These are phyloP conservation scores for Sungouiozyma ichnusensis DNA, from an alignment of 805 yeast species.

Conservation along the genomic window DNA sequence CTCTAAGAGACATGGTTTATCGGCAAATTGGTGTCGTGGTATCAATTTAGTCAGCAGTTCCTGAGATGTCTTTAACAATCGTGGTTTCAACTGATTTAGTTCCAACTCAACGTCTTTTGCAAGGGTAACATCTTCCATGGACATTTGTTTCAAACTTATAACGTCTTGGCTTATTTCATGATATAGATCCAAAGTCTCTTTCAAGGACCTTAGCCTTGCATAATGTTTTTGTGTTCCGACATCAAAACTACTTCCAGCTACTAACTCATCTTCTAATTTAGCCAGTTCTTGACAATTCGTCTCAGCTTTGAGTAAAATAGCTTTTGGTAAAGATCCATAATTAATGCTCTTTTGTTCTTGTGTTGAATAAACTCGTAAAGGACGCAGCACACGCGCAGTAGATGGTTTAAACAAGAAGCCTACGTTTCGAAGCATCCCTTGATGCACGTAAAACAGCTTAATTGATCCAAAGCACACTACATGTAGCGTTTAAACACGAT, in stretches of 20 bases:
- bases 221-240: constrained; percentile 39
- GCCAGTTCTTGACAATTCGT: constrained; percentile 32
- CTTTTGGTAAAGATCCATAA: constrained; percentile 35
- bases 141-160: constrained; percentile 27
- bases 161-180: constrained; percentile 23
- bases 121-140: constrained; percentile 26
- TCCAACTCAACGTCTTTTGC: constrained; percentile 56
- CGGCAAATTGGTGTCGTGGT: constrained; percentile 70
- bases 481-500: background rate
- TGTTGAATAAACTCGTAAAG: background rate
- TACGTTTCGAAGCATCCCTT: background rate
- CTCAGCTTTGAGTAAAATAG: constrained; percentile 39
- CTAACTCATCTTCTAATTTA: constrained; percentile 33
- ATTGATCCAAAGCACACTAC: background rate
- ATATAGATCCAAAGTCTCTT: constrained; percentile 34
- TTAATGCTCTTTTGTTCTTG: background rate
- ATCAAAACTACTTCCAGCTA: constrained; percentile 35
- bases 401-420: background rate
- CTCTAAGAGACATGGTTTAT: constrained; percentile 70
- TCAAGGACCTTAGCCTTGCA: constrained; percentile 36
- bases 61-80: constrained; percentile 33
- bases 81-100: constrained; percentile 36
- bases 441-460: no score
- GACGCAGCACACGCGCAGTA: background rate
- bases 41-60: constrained; percentile 48